phyloP scores from a whole-genome alignment of 2,329 filamentous ascomycete genomes.

The Dichotomopilus funicola region DNA sequence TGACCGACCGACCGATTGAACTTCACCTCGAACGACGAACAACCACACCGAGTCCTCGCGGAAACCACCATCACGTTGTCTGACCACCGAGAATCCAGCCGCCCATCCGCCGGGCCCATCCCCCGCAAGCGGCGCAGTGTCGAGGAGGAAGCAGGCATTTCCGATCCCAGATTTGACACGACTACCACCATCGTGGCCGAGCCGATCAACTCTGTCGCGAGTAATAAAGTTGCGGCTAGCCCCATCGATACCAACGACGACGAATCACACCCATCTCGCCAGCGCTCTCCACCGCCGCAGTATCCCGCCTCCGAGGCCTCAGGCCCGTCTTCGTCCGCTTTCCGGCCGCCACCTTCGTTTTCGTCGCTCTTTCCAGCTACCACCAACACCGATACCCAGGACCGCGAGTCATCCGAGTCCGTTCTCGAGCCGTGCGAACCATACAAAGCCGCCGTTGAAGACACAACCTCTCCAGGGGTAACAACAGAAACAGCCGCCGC shows the following conservation, averaged over 20 bases:
- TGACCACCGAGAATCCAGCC: constrained; percentile 37
- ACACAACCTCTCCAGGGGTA: constrained; percentile 25
- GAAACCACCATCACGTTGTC: constrained; percentile 41
- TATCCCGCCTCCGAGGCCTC: constrained; percentile 53
- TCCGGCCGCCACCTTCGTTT: constrained; percentile 49
- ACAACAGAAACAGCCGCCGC: no score
- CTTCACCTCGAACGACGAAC: no score
- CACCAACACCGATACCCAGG: constrained; percentile 1
- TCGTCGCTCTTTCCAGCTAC: constrained; percentile 49
- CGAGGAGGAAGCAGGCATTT: constrained; percentile 28
- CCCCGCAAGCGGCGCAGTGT: constrained; percentile 24
- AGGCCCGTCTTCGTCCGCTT: constrained; percentile 33
- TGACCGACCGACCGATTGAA: no score
- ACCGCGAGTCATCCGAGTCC: constrained; percentile 30
- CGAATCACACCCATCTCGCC: constrained; percentile 18
- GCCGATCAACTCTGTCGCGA: not conserved
- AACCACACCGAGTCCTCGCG: no score
- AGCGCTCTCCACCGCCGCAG: constrained; percentile 48
- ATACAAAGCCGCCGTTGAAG: constrained; percentile 33
- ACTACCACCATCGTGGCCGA: constrained; percentile 23
- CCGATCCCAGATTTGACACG: constrained; percentile 4
- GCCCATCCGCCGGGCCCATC: constrained; percentile 35
- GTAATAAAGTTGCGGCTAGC: constrained; percentile 19
- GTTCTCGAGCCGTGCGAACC: constrained; percentile 31
- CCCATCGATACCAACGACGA: constrained; percentile 29